phyloP scores from a whole-genome alignment of 2,329 filamentous ascomycete genomes.

The Aspergillus proliferans region DNA sequence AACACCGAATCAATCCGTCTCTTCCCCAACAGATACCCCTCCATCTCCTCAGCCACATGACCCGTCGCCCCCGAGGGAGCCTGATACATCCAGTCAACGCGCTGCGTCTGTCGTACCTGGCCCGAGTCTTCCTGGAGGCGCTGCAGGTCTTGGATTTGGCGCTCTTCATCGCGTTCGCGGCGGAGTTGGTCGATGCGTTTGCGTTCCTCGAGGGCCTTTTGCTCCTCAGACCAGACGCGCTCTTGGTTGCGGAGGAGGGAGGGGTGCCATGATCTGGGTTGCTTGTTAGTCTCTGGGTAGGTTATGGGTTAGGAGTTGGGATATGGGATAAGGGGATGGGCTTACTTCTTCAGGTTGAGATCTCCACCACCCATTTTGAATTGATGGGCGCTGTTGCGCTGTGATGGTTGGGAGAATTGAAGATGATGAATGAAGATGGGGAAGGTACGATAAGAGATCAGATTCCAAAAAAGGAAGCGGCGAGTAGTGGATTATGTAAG shows the following conservation, averaged over 20 bases:
- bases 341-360: slow-evolving; percentile 80
- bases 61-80: slow-evolving; percentile 71
- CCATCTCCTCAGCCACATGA: slow-evolving; percentile 74
- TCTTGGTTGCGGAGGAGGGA: slow-evolving; percentile 83
- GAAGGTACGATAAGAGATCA: background rate
- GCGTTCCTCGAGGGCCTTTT: slow-evolving; percentile 87
- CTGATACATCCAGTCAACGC: slow-evolving; percentile 98
- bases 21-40: slow-evolving; percentile 89
- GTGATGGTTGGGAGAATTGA: background rate
- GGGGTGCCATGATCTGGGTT: slow-evolving; percentile 76
- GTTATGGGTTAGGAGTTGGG: background rate
- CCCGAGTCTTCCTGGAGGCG: slow-evolving; percentile 83
- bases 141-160: slow-evolving; percentile 85
- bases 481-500: background rate
- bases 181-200: slow-evolving; percentile 87
- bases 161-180: slow-evolving; percentile 90
- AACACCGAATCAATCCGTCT: slow-evolving; percentile 76
- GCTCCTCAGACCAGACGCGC: slow-evolving; percentile 84
- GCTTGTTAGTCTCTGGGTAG: slow-evolving; percentile 13
- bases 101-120: slow-evolving; percentile 68
- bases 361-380: slow-evolving; percentile 83
- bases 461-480: background rate
- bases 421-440: background rate
- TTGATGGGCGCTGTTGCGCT: background rate
- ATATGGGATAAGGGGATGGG: background rate